These are phyloP conservation scores for Solanum raphanifolium DNA, from an alignment of 257 asterid species.

Conservation along the genomic window DNA sequence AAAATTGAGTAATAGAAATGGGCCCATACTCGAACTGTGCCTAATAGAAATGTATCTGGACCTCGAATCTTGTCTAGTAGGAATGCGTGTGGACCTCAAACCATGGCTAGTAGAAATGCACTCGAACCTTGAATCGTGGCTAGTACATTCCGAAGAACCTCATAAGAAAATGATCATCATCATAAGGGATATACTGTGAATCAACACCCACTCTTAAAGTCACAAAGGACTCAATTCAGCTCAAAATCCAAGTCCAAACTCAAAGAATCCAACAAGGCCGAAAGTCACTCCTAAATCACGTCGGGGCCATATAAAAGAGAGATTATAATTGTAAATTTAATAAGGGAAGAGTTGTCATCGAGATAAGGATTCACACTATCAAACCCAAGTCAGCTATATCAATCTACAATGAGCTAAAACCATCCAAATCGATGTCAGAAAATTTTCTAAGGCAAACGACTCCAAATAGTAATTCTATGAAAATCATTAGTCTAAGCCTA, in stretches of 20 bases:
- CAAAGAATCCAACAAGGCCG: neutral
- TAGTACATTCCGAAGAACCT: neutral
- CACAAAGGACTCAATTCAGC: neutral
- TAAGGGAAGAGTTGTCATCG: neutral
- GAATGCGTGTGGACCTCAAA: neutral
- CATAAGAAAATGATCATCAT: neutral
- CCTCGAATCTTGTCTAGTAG: neutral
- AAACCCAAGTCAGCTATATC: too few relatives aligned
- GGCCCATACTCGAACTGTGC: neutral
- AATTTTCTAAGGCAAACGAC: neutral
- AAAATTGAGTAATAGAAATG: neutral
- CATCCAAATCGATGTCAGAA: neutral
- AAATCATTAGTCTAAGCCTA: neutral
- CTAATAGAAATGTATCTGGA: neutral
- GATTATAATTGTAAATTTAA: neutral
- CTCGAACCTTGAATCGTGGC: neutral
- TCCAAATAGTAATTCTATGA: neutral
- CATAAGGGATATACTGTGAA: neutral
- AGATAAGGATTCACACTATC: neutral
- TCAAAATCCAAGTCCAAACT: neutral
- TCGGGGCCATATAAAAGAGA: neutral
- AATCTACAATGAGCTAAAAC: neutral
- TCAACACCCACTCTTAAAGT: neutral
- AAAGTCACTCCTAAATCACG: neutral
- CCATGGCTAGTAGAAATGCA: neutral